phyloP scores from a whole-genome alignment of 208 protist species.

The Wallacemonas sp. region DNA sequence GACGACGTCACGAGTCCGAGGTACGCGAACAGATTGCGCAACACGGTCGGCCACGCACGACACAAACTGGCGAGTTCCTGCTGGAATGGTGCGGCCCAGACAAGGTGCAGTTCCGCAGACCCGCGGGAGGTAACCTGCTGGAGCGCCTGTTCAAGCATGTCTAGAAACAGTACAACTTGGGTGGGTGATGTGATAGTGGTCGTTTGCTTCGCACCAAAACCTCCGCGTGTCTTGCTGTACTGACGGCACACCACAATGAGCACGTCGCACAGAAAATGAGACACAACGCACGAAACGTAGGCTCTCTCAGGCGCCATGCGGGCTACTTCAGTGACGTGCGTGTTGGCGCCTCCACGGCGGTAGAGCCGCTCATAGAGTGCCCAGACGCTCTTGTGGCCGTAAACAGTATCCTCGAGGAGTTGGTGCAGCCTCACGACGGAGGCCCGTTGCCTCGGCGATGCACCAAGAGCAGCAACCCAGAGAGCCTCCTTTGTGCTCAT shows the following conservation, averaged over 20 bases:
- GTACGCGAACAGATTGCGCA: slow-evolving; percentile 9
- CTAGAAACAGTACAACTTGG: slow-evolving; percentile 28
- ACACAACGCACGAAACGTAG: slow-evolving; percentile 19
- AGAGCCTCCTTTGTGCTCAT: slow-evolving; percentile 1
- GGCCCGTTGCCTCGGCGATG: neutral
- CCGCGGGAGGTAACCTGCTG: neutral
- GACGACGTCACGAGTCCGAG: slow-evolving; percentile 1
- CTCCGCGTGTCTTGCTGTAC: slow-evolving; percentile 7
- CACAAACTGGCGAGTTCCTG: neutral
- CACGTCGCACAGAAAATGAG: slow-evolving; percentile 19
- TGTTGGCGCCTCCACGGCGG: neutral
- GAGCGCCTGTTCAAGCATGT: slow-evolving; percentile 17
- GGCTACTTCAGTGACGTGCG: neutral
- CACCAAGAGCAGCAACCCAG: neutral
- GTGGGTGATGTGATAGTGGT: slow-evolving; percentile 9
- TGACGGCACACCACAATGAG: slow-evolving; percentile 7
- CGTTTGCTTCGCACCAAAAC: neutral
- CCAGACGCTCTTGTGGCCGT: slow-evolving; percentile 14
- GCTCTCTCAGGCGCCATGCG: slow-evolving; percentile 20
- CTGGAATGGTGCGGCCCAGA: neutral
- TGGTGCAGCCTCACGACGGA: slow-evolving; percentile 3
- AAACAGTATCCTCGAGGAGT: slow-evolving; percentile 5
- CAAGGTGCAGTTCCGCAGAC: neutral
- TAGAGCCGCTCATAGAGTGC: slow-evolving; percentile 26
- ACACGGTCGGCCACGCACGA: neutral